Evolutionary conservation across 139 green algal species (phyloP).

Genomic region (Ettlia oleoabundans): DNA sequence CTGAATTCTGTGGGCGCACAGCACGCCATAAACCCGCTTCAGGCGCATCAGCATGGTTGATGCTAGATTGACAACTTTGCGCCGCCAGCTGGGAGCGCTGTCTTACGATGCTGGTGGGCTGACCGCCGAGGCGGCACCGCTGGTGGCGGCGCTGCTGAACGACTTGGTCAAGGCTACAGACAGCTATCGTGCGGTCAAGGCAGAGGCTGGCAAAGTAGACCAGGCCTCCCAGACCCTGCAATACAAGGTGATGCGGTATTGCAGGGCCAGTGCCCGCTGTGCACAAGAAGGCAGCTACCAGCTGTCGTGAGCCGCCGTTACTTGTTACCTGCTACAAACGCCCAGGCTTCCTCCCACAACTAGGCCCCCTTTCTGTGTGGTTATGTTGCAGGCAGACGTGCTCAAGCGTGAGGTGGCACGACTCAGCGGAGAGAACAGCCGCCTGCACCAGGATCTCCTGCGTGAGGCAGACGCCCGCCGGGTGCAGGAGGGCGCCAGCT

Average conservation of each 20-base stretch:
- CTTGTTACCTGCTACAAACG: no score
- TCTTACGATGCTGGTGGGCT: conserved; percentile 1
- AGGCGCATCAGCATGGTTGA: background rate
- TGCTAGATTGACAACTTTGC: background rate
- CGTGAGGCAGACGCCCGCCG: conserved; percentile 54
- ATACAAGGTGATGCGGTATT: conserved; percentile 9
- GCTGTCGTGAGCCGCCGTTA: background rate
- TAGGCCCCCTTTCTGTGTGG: background rate
- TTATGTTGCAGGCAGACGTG: conserved; percentile 64
- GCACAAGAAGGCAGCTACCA: background rate
- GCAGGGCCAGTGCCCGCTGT: background rate
- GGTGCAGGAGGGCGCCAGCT: conserved; percentile 42
- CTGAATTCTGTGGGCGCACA: background rate
- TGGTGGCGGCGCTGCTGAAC: conserved; percentile 7
- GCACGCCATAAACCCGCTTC: no score
- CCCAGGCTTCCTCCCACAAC: background rate
- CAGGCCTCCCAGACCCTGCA: background rate
- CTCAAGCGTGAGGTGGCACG: conserved; percentile 58
- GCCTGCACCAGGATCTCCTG: conserved; percentile 74
- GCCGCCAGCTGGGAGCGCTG: conserved; percentile 4
- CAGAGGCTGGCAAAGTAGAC: background rate
- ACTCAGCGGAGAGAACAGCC: conserved; percentile 69
- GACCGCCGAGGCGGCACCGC: background rate
- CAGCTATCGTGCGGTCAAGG: background rate
- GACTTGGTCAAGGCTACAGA: conserved; percentile 5